phyloP scores from a whole-genome alignment of 2,329 filamentous ascomycete species.

The Penicillium sp. region DNA sequence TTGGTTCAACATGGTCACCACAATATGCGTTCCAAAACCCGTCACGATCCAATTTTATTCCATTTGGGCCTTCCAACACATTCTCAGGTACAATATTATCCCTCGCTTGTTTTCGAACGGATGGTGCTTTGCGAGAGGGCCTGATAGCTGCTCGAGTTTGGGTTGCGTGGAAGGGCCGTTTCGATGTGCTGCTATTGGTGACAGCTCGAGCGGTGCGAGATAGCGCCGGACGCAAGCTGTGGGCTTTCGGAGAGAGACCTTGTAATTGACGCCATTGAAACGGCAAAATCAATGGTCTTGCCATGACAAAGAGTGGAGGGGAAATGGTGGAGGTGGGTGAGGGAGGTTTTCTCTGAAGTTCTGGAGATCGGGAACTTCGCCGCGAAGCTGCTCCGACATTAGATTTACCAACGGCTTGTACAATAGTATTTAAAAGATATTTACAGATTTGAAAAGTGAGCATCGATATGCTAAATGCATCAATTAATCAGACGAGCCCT shows the following conservation, averaged over 20 bases:
- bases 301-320: slow-evolving; percentile 9
- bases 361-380: slow-evolving; percentile 9
- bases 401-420: background rate
- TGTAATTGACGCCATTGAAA: slow-evolving; percentile 16
- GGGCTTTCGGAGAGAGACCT: background rate
- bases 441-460: background rate
- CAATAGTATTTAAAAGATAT: background rate
- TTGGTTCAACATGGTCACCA: background rate
- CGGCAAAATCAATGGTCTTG: slow-evolving; percentile 14
- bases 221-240: background rate
- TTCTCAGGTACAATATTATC: background rate
- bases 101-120: background rate
- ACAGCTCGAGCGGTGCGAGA: background rate
- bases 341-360: slow-evolving; percentile 10
- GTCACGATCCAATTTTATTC: background rate
- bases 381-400: background rate
- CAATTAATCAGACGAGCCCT: slow-evolving; percentile 27
- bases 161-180: slow-evolving; percentile 15
- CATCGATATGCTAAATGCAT: slow-evolving; percentile 24
- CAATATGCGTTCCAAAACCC: background rate
- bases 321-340: background rate
- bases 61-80: background rate
- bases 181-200: background rate
- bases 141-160: background rate
- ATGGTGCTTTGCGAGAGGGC: background rate